Conservation (phyloP, 306 rosid species). For the Cicer arietinum region DNA sequence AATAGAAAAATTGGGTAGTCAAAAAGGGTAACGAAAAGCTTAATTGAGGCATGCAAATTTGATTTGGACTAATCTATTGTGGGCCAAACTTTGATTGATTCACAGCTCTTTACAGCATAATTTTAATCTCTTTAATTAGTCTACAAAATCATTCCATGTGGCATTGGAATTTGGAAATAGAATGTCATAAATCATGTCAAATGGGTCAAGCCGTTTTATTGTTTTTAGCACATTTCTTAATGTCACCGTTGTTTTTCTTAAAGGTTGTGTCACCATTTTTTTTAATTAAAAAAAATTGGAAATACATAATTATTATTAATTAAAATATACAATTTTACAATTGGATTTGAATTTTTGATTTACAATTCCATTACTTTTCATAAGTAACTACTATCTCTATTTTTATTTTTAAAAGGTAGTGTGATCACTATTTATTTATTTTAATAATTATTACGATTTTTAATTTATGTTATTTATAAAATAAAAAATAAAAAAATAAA, state of each 20-base stretch:
- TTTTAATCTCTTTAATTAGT: slow-evolving; percentile 52
- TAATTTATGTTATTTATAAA: too few species aligned
- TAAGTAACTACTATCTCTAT: too few species aligned
- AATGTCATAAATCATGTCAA: slow-evolving; percentile 67
- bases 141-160: slow-evolving; percentile 50
- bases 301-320: too few species aligned
- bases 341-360: too few species aligned
- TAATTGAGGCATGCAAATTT: slow-evolving; percentile 52
- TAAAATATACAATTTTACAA: too few species aligned
- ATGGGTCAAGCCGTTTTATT: slow-evolving; percentile 68
- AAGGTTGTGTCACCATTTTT: too few species aligned
- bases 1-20: slow-evolving; percentile 53
- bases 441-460: too few species aligned
- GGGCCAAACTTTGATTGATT: slow-evolving; percentile 59
- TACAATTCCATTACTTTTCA: too few species aligned
- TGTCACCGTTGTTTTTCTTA: slow-evolving; percentile 36
- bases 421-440: too few species aligned
- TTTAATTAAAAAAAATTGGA: too few species aligned
- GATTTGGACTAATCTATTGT: slow-evolving; percentile 56
- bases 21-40: slow-evolving; percentile 64
- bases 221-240: slow-evolving; percentile 56
- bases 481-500: too few species aligned
- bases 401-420: too few species aligned
- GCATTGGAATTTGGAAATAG: slow-evolving; percentile 84
- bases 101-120: slow-evolving; percentile 37